Evolutionary conservation across 2,329 filamentous ascomycete genomes (phyloP), one percentile per base, ranked within the genome.

Genomic region (Phaeoacremonium minimum): DNA sequence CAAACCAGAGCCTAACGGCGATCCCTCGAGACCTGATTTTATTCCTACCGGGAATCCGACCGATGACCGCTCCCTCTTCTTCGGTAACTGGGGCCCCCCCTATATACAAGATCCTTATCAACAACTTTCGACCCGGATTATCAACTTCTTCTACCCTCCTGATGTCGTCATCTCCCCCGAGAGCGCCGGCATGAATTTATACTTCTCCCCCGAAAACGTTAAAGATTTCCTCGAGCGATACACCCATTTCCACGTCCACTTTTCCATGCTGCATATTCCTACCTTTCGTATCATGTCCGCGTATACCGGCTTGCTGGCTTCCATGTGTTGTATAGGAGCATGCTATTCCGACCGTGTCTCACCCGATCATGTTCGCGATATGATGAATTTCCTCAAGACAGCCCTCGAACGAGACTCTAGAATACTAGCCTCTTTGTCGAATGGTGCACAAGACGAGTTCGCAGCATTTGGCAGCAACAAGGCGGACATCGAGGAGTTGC

Each of bases 261-360:
- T 85, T 64, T 79, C 83, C 15, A 71, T 85, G 46, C 71, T 88
- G 35, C 83, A 89, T 52, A 71, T 83, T 55, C 75, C 83, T 22
- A 85, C 83, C 7, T 86, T 88, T 60, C 74, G 79, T 51, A 73
- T 85, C 36, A 67, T 74, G 43, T 72, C 80, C 43, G 75, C 79
- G 32, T 80, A 83, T 54, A 77, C 80, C 42, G 80, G 81, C 45
- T 69, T 88, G 42, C 64, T 86, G 33, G 70, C 85, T 41, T 72
- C 73, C 43, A 84, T 89, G 69, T 79, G 84, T 50, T 86, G 80
- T 54, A 71, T 86, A 48, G 85, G 85, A 26, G 83, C 84, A 28
- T 84, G 85, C 39, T 89, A 88, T 58, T 86, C 84, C 35, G 72
- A 83, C 36, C 71, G 70, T 42, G 63, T 85, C 43, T 64, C 68